These are phyloP conservation scores for Mallotus repandus DNA, from an alignment of 441 rosid species.

Conservation along the genomic window DNA sequence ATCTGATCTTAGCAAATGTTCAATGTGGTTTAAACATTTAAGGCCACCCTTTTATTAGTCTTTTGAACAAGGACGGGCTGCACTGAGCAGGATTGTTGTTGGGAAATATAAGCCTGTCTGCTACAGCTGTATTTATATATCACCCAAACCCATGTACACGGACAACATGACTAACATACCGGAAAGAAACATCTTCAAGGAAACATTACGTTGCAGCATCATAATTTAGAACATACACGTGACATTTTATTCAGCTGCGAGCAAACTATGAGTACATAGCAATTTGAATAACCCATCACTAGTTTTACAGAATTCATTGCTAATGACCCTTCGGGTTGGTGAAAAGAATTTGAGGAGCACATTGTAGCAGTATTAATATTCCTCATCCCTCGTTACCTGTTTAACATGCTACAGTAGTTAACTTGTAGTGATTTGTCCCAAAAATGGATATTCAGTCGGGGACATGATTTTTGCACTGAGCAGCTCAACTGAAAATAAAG, in stretches of 20 bases:
- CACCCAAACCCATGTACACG: no score
- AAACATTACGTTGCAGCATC: not conserved
- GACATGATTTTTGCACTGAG: not conserved
- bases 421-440: not conserved
- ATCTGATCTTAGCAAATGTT: not conserved
- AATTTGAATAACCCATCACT: not conserved
- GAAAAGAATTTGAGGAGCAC: not conserved
- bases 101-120: no score
- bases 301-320: not conserved
- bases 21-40: no score
- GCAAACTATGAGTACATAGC: not conserved
- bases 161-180: not conserved
- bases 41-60: no score
- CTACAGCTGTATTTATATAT: no score
- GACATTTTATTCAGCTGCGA: not conserved
- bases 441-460: not conserved
- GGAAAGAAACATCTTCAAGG: not conserved
- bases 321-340: not conserved
- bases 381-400: not conserved
- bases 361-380: not conserved
- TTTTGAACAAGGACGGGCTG: no score
- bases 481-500: constrained; percentile 2
- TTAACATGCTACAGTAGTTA: not conserved
- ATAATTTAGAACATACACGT: not conserved
- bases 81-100: no score